These are phyloP conservation scores for Pseudohyphozyma bogoriensis DNA, from an alignment of 768 basidiomycete genomes.

Conservation along the genomic window DNA sequence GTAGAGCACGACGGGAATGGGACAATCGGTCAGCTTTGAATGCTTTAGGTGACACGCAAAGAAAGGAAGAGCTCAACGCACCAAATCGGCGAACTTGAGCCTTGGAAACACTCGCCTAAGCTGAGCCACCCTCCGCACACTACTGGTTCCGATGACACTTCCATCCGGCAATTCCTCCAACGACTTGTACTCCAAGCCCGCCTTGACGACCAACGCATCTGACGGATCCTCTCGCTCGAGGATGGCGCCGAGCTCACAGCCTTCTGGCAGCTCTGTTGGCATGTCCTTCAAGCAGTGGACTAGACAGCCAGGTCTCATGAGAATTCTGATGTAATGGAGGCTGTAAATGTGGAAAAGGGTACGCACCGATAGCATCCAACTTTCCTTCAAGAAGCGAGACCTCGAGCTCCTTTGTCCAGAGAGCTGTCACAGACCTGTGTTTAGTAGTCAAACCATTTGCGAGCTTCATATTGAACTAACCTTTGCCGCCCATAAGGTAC, in stretches of 20 bases:
- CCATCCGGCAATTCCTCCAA: constrained; percentile 78
- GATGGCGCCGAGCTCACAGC: constrained; percentile 75
- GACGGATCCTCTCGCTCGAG: constrained; percentile 77
- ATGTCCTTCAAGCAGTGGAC: constrained; percentile 81
- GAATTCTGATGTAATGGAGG: no score
- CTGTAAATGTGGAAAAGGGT: no score
- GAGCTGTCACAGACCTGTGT: constrained; percentile 38
- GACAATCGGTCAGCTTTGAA: neutral
- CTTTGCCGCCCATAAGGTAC: constrained; percentile 81
- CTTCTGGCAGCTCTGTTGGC: constrained; percentile 50
- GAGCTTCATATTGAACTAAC: constrained; percentile 6
- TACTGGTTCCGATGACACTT: constrained; percentile 88
- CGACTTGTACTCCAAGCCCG: constrained; percentile 56
- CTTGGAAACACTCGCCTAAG: constrained; percentile 64
- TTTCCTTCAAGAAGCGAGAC: constrained; percentile 58
- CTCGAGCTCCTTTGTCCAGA: constrained; percentile 97
- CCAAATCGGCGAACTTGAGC: constrained; percentile 75
- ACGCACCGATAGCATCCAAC: constrained; percentile 86
- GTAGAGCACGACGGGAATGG: neutral
- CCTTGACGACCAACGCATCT: constrained; percentile 78
- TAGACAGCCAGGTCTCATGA: no score
- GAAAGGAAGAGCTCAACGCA: constrained; percentile 44
- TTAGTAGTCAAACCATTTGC: neutral
- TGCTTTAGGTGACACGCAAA: neutral
- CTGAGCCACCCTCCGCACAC: constrained; percentile 85